Evolutionary conservation across 306 rosid species (phyloP).

Genomic region (Vigna radiata): DNA sequence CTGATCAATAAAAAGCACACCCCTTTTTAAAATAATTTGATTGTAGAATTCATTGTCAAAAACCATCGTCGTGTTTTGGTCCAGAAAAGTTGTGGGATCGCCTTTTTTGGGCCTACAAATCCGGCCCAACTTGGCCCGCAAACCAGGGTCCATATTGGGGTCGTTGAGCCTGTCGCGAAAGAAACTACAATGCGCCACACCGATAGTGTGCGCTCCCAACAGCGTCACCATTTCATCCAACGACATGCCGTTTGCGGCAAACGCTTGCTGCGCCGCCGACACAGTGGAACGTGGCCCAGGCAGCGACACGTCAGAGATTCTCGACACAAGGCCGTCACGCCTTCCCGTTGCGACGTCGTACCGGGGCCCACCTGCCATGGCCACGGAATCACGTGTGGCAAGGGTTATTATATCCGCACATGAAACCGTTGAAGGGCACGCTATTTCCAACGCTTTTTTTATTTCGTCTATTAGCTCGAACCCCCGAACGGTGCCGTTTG

Average conservation of each 20-base stretch:
- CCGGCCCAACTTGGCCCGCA: constrained; percentile 36
- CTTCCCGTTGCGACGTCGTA: constrained; percentile 58
- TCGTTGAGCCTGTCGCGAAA: constrained; percentile 48
- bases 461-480: constrained; percentile 57
- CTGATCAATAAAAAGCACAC: constrained; percentile 60
- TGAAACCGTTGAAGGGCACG: constrained; percentile 63
- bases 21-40: constrained; percentile 45
- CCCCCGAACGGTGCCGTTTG: constrained; percentile 59
- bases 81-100: constrained; percentile 48
- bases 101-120: background rate
- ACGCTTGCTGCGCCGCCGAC: constrained; percentile 21
- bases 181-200: constrained; percentile 59
- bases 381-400: constrained; percentile 63
- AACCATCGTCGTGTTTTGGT: constrained; percentile 51
- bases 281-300: constrained; percentile 54
- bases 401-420: constrained; percentile 68
- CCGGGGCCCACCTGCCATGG: constrained; percentile 56
- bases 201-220: constrained; percentile 71
- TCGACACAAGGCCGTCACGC: constrained; percentile 54
- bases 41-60: constrained; percentile 58
- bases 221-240: constrained; percentile 64
- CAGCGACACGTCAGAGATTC: background rate
- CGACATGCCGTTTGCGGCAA: constrained; percentile 46
- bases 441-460: constrained; percentile 49
- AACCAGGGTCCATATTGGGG: constrained; percentile 50